Evolutionary conservation across 179 eudicot genomes (phyloP).

Genomic region (Monotropa hypopitys): DNA sequence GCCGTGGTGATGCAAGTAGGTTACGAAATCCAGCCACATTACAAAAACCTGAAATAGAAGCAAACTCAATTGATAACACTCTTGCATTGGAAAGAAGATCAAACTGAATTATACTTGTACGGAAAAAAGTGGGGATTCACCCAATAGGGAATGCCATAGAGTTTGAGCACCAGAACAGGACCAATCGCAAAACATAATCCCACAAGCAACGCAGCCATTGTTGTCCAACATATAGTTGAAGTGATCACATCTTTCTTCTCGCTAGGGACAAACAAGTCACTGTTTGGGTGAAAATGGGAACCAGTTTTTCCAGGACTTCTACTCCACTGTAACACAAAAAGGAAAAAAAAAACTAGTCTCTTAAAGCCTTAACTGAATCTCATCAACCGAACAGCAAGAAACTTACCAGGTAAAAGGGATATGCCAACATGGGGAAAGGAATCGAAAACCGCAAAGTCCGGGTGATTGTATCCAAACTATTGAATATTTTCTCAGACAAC

Average conservation of each 20-base stretch:
- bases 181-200: constrained; percentile 29
- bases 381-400: neutral
- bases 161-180: constrained; percentile 37
- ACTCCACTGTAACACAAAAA: constrained; percentile 24
- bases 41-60: constrained; percentile 30
- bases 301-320: constrained; percentile 62
- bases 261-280: constrained; percentile 34
- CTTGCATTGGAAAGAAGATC: neutral
- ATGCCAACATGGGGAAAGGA: constrained; percentile 42
- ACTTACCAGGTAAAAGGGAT: constrained; percentile 36
- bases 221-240: constrained; percentile 51
- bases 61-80: constrained; percentile 1
- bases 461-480: constrained; percentile 19
- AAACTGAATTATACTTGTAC: neutral
- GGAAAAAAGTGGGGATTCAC: constrained; percentile 14
- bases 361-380: neutral
- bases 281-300: constrained; percentile 52
- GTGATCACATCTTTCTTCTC: constrained; percentile 47
- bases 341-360: neutral
- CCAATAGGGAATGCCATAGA: constrained; percentile 49
- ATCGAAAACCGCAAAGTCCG: constrained; percentile 21
- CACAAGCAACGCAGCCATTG: constrained; percentile 40
- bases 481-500: constrained; percentile 31
- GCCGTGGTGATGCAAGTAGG: constrained; percentile 63
- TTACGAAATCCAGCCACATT: constrained; percentile 52